Evolutionary conservation across 1,284 basidiomycete genomes (phyloP).

Genomic region (Sporisorium scitamineum): DNA sequence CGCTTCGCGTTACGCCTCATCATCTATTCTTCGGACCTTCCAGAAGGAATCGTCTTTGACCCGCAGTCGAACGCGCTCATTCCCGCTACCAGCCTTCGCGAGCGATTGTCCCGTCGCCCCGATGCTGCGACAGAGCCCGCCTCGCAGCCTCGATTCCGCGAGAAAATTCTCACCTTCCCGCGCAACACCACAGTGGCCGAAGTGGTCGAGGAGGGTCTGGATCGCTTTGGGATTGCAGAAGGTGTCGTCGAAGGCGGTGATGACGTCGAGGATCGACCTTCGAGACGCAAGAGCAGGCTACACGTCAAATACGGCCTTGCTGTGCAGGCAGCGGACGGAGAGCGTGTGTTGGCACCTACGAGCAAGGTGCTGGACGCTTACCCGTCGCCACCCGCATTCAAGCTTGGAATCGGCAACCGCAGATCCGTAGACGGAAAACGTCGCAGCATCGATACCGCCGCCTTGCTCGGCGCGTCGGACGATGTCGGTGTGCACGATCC

Average conservation of each 20-base stretch:
- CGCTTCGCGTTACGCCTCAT: slow-evolving; percentile 87
- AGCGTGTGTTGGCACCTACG: slow-evolving; percentile 48
- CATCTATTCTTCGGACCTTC: slow-evolving; percentile 88
- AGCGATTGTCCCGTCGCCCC: slow-evolving; percentile 24
- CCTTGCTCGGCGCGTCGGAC: slow-evolving; percentile 74
- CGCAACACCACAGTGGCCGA: slow-evolving; percentile 95
- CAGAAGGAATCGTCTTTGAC: slow-evolving; percentile 92
- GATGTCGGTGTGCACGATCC: slow-evolving; percentile 87
- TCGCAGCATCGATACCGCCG: slow-evolving; percentile 85
- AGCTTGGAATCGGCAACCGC: slow-evolving; percentile 79
- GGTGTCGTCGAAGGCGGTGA: slow-evolving; percentile 98
- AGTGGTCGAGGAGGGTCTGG: slow-evolving; percentile 89
- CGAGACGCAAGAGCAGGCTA: slow-evolving; percentile 80
- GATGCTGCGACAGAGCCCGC: slow-evolving; percentile 10
- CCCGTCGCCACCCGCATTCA: slow-evolving; percentile 72
- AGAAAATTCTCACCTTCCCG: slow-evolving; percentile 74
- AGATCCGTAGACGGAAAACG: slow-evolving; percentile 80
- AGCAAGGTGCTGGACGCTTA: slow-evolving; percentile 79
- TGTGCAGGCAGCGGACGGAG: slow-evolving; percentile 44
- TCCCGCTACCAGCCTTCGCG: slow-evolving; percentile 38
- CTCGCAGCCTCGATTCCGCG: slow-evolving; percentile 46
- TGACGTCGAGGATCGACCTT: slow-evolving; percentile 90
- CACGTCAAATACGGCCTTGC: slow-evolving; percentile 84
- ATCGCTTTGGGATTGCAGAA: slow-evolving; percentile 90
- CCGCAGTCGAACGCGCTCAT: slow-evolving; percentile 89